Conservation (phyloP, 495 filamentous ascomycete species). For the Talaromyces trachyspermus region DNA sequence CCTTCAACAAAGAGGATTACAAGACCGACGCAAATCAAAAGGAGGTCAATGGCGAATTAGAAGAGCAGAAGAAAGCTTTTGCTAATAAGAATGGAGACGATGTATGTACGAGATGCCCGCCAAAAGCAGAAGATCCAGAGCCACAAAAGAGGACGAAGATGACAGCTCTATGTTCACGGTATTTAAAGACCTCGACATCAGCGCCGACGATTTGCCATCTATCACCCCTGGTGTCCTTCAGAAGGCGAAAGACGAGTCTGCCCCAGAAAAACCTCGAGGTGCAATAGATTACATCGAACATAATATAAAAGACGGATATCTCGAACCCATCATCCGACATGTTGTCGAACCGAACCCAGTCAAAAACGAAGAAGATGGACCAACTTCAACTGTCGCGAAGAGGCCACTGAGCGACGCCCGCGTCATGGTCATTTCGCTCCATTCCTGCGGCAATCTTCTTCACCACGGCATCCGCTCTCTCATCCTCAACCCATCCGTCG, state of each 20-base stretch:
- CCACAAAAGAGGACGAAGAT: constrained; percentile 17
- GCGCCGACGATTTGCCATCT: constrained; percentile 23
- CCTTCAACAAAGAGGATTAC: constrained; percentile 72
- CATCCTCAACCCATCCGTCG: constrained; percentile 70
- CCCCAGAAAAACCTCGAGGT: constrained; percentile 24
- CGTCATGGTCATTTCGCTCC: constrained; percentile 86
- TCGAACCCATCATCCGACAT: constrained; percentile 68
- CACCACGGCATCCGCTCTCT: constrained; percentile 89
- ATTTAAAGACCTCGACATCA: constrained; percentile 31
- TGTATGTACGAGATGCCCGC: neutral
- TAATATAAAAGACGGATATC: constrained; percentile 57
- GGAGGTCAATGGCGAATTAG: constrained; percentile 20
- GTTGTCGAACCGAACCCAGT: constrained; percentile 36
- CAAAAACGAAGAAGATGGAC: neutral
- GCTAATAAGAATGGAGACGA: neutral
- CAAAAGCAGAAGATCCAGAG: neutral
- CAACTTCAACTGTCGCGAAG: constrained; percentile 1
- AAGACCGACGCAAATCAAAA: constrained; percentile 44
- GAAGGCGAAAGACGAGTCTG: constrained; percentile 11
- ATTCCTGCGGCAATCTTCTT: constrained; percentile 95
- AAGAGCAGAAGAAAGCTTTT: constrained; percentile 28
- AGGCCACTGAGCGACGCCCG: constrained; percentile 24
- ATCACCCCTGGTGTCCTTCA: constrained; percentile 11
- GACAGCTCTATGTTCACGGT: constrained; percentile 27
- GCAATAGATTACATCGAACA: constrained; percentile 48